These are phyloP conservation scores for Xylaria acuta DNA, from an alignment of 495 filamentous ascomycete species.

Conservation along the genomic window DNA sequence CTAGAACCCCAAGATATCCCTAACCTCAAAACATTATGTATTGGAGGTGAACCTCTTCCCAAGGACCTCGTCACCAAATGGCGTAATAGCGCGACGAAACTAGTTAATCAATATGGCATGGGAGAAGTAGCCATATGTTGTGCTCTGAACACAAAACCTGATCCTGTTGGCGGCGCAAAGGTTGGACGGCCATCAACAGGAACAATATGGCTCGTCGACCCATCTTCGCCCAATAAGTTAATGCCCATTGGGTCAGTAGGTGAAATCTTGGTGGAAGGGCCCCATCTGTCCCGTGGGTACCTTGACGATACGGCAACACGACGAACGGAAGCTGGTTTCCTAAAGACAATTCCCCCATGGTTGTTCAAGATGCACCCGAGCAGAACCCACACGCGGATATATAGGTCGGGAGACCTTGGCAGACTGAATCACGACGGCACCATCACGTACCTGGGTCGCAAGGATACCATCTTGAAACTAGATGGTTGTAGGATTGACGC, in stretches of 20 bases:
- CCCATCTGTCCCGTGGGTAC: slow-evolving; percentile 36
- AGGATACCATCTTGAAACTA: slow-evolving; percentile 30
- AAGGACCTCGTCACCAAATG: slow-evolving; percentile 26
- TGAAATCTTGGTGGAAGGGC: slow-evolving; percentile 50
- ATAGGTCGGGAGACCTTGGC: slow-evolving; percentile 50
- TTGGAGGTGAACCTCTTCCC: slow-evolving; percentile 46
- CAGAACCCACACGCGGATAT: slow-evolving; percentile 30
- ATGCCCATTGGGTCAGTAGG: slow-evolving; percentile 48
- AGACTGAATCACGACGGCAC: slow-evolving; percentile 50
- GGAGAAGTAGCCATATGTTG: slow-evolving; percentile 28
- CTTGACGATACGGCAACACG: slow-evolving; percentile 42
- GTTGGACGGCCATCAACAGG: slow-evolving; percentile 25
- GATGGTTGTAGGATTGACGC: slow-evolving; percentile 14
- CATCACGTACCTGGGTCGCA: slow-evolving; percentile 51
- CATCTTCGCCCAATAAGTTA: slow-evolving; percentile 37
- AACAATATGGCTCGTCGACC: slow-evolving; percentile 47
- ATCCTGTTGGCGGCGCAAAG: slow-evolving; percentile 10
- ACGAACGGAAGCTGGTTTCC: slow-evolving; percentile 42
- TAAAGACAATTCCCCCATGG: slow-evolving; percentile 31
- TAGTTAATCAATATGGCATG: slow-evolving; percentile 30
- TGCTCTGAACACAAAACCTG: slow-evolving; percentile 21
- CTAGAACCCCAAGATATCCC: slow-evolving; percentile 50
- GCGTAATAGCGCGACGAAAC: slow-evolving; percentile 5
- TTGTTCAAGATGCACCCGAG: slow-evolving; percentile 1
- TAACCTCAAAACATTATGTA: slow-evolving; percentile 50